Conservation (phyloP, 164 flowering plant species). For the Berberis thunbergii region DNA sequence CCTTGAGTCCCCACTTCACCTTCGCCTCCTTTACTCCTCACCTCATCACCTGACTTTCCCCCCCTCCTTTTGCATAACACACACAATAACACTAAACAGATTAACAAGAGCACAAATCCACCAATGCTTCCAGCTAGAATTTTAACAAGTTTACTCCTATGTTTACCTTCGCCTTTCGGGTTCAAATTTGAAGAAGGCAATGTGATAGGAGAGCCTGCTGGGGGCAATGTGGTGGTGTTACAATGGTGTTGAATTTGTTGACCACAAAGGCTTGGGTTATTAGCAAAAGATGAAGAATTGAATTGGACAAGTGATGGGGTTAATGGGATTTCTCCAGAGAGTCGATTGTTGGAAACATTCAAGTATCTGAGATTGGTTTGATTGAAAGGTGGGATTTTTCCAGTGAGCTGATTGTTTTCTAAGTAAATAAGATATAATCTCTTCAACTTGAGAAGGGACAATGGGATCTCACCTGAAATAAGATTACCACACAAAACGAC, state of each 20-base stretch:
- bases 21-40: conserved; percentile 12
- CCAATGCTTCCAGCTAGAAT: conserved; percentile 37
- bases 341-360: conserved; percentile 66
- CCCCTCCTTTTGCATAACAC: conserved; percentile 1
- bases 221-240: not conserved
- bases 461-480: conserved; percentile 64
- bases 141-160: conserved; percentile 17
- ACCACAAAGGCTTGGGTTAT: conserved; percentile 60
- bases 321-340: conserved; percentile 69
- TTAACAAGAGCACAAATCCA: conserved; percentile 31
- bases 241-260: conserved; percentile 36
- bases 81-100: conserved; percentile 18
- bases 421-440: conserved; percentile 48
- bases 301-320: conserved; percentile 47
- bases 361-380: conserved; percentile 56
- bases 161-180: conserved; percentile 4
- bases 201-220: not conserved
- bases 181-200: not conserved
- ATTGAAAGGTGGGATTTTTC: conserved; percentile 56
- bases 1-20: not conserved
- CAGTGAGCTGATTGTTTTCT: conserved; percentile 49
- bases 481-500: conserved; percentile 48
- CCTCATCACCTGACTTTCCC: conserved; percentile 1
- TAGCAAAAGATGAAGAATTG: conserved; percentile 50
- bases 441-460: conserved; percentile 25